A percentile compares a stretch with the other conserved stretches of the same genome.
phyloP scores from a whole-genome alignment of 805 yeast species.

The Candida tibetensis region DNA sequence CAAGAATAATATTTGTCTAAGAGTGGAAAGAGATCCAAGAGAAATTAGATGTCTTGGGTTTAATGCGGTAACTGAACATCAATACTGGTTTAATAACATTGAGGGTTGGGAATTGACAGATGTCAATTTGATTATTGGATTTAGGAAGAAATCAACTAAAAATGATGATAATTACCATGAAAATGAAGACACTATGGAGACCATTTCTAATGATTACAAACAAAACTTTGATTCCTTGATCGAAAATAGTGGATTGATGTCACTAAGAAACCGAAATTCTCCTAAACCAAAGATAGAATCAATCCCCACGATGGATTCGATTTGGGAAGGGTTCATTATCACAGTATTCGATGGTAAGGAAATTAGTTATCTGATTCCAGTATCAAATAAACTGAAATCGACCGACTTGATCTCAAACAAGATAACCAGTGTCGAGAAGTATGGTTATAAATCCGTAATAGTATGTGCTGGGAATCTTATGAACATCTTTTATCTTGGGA shows the following conservation, averaged over 20 bases:
- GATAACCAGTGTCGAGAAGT: constrained; percentile 61
- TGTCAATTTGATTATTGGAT: constrained; percentile 71
- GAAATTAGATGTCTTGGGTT: constrained; percentile 89
- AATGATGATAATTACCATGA: constrained; percentile 20
- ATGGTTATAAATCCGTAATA: constrained; percentile 76
- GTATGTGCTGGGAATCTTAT: constrained; percentile 72
- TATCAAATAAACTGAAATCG: constrained; percentile 35
- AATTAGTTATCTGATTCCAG: constrained; percentile 52
- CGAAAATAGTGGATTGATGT: constrained; percentile 14
- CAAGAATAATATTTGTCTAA: constrained; percentile 73
- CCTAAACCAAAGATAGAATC: background rate
- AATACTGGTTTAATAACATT: constrained; percentile 62
- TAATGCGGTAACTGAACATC: constrained; percentile 67
- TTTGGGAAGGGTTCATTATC: constrained; percentile 83
- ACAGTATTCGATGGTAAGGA: constrained; percentile 61
- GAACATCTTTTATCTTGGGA: constrained; percentile 73
- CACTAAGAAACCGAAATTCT: constrained; percentile 19
- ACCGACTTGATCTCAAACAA: constrained; percentile 48
- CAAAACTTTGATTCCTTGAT: constrained; percentile 5
- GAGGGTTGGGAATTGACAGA: constrained; percentile 80
- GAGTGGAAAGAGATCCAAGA: constrained; percentile 90
- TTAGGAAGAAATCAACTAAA: constrained; percentile 28
- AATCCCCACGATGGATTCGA: constrained; percentile 8
- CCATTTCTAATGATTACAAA: background rate
- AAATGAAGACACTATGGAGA: constrained; percentile 4